Percentiles rank a stretch among this genome's conserved stretches.
Evolutionary conservation across 2,329 filamentous ascomycete genomes (phyloP).

Genomic region (Sporothrix mexicana): DNA sequence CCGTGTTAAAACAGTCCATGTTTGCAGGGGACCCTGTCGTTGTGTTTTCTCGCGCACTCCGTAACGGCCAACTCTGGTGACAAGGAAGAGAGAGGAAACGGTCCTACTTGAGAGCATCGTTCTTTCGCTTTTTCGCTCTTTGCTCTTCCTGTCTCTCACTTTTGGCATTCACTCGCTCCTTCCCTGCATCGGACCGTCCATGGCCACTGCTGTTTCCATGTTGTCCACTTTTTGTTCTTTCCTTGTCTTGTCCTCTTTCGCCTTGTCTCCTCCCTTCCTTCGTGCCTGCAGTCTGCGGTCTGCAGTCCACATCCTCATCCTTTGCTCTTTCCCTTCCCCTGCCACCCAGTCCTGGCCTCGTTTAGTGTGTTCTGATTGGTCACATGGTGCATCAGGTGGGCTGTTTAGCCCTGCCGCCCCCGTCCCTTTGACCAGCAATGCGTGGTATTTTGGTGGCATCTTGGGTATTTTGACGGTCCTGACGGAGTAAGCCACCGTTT

Average conservation of each 20-base stretch:
- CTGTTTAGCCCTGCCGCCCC: constrained; percentile 7
- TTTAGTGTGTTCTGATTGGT: constrained; percentile 2
- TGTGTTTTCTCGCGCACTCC: constrained; percentile 9
- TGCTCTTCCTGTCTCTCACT: neutral
- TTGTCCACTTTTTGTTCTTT: too few species aligned
- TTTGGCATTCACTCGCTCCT: neutral
- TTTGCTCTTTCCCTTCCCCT: neutral
- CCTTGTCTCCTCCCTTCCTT: neutral
- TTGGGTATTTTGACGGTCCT: too few species aligned
- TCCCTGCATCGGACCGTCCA: constrained; percentile 10
- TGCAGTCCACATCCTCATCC: neutral
- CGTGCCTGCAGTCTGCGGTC: neutral
- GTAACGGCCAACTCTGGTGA: neutral
- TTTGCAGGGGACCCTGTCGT: neutral
- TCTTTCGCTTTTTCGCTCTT: neutral
- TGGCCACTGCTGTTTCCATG: too few species aligned
- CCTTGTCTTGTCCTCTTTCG: neutral
- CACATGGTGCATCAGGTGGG: constrained; percentile 18
- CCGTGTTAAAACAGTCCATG: neutral
- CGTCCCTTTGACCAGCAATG: neutral
- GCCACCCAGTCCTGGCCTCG: neutral
- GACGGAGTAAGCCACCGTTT: constrained; percentile 23
- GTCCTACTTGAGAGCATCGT: too few species aligned
- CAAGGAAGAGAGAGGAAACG: too few species aligned
- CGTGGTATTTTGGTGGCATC: neutral